Evolutionary conservation across 257 asterid species (phyloP), one percentile per base, ranked within the genome.

Genomic region (Solanum chaucha): DNA sequence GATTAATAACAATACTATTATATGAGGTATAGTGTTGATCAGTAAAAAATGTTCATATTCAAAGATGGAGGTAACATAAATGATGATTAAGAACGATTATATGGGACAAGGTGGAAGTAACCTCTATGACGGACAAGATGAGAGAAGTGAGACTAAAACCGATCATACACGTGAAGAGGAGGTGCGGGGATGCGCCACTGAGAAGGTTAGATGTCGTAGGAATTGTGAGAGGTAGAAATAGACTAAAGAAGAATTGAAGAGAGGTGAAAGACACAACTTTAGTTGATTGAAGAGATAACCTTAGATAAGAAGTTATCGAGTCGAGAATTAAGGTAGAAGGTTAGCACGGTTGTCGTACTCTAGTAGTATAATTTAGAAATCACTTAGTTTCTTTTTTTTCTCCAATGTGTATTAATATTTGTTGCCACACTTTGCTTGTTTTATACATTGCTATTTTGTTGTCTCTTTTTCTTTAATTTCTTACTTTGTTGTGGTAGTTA

Each of bases 81-180:
- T 64, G 15, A 64, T 64, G 71, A 64, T 64, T 64, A 24, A 64
- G 1, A 64, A 2, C 17, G 4, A 12, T 65, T 24, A 65, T 65
- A 65, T 12, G 8, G 4, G 72, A 11, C 2, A 24, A 65, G 72
- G 19, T 5, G 72, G 5, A 11, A 24, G 15, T n/a, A 11, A 6
- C 8, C 19, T 4, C 1, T 10, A 11, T 64, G 17, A 6, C 8
- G 9, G 8, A 64, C 1, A 65, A 24, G 34, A 65, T 65, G 2
- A 64, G 19, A 5, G 0, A 65, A 65, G 72, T 24, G 17, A 24
- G 17, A 24, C 0, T 24, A 0, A 24, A 5, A 65, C 5, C 2
- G 2, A 0, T 65, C 15, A 0, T 0, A 65, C 8, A 65, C 14
- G 9, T 11, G 8, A 65, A 65, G 8, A 65, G 72, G 32, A 65